Conservation (phyloP, 2,329 filamentous ascomycete genomes). For the Sporothrix euskadiensis region DNA sequence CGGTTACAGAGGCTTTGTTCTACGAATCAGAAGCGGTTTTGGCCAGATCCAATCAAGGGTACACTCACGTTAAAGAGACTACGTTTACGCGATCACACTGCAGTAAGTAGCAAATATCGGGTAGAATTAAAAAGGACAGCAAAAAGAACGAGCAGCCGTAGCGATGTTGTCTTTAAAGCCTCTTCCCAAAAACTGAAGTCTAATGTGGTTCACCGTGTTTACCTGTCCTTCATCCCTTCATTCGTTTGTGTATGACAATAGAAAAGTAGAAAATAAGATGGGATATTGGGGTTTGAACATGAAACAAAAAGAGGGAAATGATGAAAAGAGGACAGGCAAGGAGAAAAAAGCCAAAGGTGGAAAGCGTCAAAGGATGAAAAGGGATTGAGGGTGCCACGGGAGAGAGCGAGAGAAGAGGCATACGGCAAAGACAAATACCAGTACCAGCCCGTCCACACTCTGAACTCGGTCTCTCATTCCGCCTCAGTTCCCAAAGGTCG, state of each 20-base stretch:
- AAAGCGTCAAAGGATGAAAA: neutral
- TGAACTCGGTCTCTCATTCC: neutral
- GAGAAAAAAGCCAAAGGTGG: neutral
- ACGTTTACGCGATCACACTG: neutral
- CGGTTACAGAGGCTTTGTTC: neutral
- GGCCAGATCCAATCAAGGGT: neutral
- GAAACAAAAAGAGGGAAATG: neutral
- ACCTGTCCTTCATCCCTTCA: conserved; percentile 7
- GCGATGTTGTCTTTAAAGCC: neutral
- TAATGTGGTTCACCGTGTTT: conserved; percentile 14
- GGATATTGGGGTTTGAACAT: conserved; percentile 9
- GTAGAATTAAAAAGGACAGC: neutral
- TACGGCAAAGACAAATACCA: neutral
- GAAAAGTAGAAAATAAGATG: conserved; percentile 2
- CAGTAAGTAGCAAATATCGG: neutral
- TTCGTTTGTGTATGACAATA: conserved; percentile 18
- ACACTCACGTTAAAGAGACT: neutral
- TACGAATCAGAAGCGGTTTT: neutral
- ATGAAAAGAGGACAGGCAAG: neutral
- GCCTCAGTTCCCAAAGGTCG: neutral
- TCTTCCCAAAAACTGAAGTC: conserved; percentile 13
- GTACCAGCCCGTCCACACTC: neutral
- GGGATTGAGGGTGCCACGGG: too few relatives aligned
- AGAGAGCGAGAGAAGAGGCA: neutral
- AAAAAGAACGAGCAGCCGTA: neutral